Evolutionary conservation across 177 flowering plant species (phyloP).

Genomic region (Tripterygium wilfordii): DNA sequence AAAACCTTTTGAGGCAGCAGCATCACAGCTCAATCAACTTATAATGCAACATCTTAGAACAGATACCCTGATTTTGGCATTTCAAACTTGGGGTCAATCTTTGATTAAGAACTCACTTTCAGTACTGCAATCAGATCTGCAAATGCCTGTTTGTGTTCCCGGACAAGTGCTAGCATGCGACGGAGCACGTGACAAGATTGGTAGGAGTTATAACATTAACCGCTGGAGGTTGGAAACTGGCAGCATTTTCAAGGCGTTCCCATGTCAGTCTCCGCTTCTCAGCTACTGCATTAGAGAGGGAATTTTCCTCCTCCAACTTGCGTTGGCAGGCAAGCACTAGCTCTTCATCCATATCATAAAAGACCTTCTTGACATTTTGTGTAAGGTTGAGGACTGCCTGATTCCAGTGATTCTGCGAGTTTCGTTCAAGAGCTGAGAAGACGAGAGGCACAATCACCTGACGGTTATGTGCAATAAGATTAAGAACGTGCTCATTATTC

Average conservation of each 20-base stretch:
- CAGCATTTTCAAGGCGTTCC: slow-evolving; percentile 38
- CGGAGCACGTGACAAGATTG: slow-evolving; percentile 22
- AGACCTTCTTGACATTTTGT: slow-evolving; percentile 27
- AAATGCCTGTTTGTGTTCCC: no score
- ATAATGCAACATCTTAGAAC: slow-evolving; percentile 2
- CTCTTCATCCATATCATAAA: slow-evolving; percentile 37
- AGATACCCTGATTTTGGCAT: not conserved
- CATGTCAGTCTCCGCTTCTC: slow-evolving; percentile 35
- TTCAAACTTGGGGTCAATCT: not conserved
- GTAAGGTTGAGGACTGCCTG: slow-evolving; percentile 49
- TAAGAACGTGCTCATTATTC: slow-evolving; percentile 43
- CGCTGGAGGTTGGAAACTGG: slow-evolving; percentile 16
- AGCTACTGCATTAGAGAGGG: slow-evolving; percentile 14
- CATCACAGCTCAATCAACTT: not conserved
- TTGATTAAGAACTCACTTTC: not conserved
- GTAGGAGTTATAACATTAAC: slow-evolving; percentile 11
- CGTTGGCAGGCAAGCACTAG: slow-evolving; percentile 28
- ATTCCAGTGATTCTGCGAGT: slow-evolving; percentile 49
- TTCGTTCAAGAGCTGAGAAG: slow-evolving; percentile 35
- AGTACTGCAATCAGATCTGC: no score
- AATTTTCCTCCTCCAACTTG: slow-evolving; percentile 31
- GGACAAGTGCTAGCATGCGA: slow-evolving; percentile 30
- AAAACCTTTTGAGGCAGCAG: not conserved
- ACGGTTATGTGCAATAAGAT: slow-evolving; percentile 28
- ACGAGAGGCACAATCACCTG: slow-evolving; percentile 43